These are phyloP conservation scores for Sedum album DNA, from an alignment of 164 flowering plant genomes.

Conservation along the genomic window DNA sequence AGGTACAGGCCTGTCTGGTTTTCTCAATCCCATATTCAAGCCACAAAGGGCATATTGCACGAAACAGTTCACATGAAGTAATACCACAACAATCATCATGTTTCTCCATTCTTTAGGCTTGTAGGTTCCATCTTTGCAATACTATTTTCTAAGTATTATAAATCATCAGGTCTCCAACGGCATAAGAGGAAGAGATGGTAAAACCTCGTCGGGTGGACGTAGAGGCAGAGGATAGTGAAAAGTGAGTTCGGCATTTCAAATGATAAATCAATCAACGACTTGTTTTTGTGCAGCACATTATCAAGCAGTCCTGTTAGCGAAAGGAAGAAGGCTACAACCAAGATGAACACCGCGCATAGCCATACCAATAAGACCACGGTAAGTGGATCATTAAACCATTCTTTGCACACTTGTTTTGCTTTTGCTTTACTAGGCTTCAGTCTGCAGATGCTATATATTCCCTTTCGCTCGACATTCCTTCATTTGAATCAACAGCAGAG, in stretches of 20 bases:
- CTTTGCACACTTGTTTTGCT: slow-evolving; percentile 21
- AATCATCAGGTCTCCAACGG: slow-evolving; percentile 70
- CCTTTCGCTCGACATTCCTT: no score
- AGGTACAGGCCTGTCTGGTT: slow-evolving; percentile 75
- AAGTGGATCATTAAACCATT: slow-evolving; percentile 73
- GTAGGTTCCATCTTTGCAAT: slow-evolving; percentile 82
- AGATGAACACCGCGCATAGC: slow-evolving; percentile 62
- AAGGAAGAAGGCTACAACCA: slow-evolving; percentile 76
- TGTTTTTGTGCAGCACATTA: slow-evolving; percentile 34
- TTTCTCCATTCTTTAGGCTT: slow-evolving; percentile 91
- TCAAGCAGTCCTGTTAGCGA: slow-evolving; percentile 91
- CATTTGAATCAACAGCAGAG: no score
- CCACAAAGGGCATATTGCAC: slow-evolving; percentile 80
- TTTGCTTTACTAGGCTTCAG: neutral
- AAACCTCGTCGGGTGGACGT: slow-evolving; percentile 77
- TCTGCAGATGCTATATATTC: no score
- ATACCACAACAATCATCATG: slow-evolving; percentile 72
- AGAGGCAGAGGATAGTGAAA: slow-evolving; percentile 87
- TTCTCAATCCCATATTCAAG: slow-evolving; percentile 69
- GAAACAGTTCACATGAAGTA: slow-evolving; percentile 76
- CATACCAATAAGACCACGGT: slow-evolving; percentile 76
- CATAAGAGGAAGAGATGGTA: slow-evolving; percentile 65
- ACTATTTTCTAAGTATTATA: slow-evolving; percentile 51
- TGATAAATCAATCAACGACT: slow-evolving; percentile 67
- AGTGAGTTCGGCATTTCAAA: slow-evolving; percentile 89